phyloP scores from a whole-genome alignment of 805 yeast species.

The Ogataea methanolica region DNA sequence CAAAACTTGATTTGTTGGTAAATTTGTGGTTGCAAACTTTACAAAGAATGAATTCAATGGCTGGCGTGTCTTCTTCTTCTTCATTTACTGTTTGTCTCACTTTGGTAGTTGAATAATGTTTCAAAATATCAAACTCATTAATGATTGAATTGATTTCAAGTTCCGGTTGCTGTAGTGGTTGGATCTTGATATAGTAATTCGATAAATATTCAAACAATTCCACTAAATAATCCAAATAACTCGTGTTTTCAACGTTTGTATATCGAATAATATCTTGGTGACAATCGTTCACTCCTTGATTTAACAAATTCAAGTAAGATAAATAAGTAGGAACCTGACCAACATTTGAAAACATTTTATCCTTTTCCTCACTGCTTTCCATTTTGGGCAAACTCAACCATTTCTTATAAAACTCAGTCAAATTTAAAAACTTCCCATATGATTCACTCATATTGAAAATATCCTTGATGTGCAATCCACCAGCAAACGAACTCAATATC shows the following conservation, averaged over 20 bases:
- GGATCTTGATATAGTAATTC: slow-evolving; percentile 40
- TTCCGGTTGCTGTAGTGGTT: slow-evolving; percentile 44
- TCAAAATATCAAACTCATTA: slow-evolving; percentile 4
- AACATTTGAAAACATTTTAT: too few species aligned
- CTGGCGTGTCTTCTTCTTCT: slow-evolving; percentile 4
- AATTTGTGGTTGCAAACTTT: slow-evolving; percentile 58
- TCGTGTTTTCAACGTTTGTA: slow-evolving; percentile 24
- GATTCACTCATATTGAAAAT: slow-evolving; percentile 57
- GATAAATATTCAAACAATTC: slow-evolving; percentile 47
- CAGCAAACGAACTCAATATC: slow-evolving; percentile 46
- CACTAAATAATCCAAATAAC: slow-evolving; percentile 42
- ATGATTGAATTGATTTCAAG: slow-evolving; percentile 24
- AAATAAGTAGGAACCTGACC: slow-evolving; percentile 16
- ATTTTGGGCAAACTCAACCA: slow-evolving; percentile 45
- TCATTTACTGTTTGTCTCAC: background rate
- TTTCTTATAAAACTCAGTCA: slow-evolving; percentile 43
- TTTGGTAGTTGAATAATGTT: too few species aligned
- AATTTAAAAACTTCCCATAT: slow-evolving; percentile 61
- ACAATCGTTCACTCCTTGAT: background rate
- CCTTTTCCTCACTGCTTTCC: background rate
- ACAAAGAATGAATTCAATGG: slow-evolving; percentile 45
- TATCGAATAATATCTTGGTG: slow-evolving; percentile 7
- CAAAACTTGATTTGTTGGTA: slow-evolving; percentile 58
- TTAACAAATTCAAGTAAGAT: slow-evolving; percentile 6
- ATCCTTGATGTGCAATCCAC: slow-evolving; percentile 42